Percentiles rank a stretch among this genome's conserved stretches.
Conservation (phyloP, 116 monocot species). For the Zostera marina region DNA sequence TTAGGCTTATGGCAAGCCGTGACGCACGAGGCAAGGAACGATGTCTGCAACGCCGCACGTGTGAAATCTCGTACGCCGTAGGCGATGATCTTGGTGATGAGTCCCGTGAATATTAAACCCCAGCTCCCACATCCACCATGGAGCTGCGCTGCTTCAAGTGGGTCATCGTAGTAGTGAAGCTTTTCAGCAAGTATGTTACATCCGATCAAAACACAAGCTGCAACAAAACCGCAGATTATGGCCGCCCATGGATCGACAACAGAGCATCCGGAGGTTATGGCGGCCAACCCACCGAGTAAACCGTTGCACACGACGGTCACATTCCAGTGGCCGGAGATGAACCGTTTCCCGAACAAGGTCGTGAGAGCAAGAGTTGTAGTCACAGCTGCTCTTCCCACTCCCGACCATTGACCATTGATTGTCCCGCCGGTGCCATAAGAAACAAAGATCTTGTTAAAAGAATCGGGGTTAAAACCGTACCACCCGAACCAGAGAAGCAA, state of each 20-base stretch:
- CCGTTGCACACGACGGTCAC: slow-evolving; percentile 67
- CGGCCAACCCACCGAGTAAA: slow-evolving; percentile 36
- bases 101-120: slow-evolving; percentile 18
- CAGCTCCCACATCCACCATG: slow-evolving; percentile 19
- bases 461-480: slow-evolving; percentile 91
- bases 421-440: slow-evolving; percentile 36
- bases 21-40: slow-evolving; percentile 89
- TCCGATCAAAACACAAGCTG: slow-evolving; percentile 16
- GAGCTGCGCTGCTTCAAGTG: slow-evolving; percentile 23
- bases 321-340: slow-evolving; percentile 62
- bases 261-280: slow-evolving; percentile 18
- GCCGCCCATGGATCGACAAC: slow-evolving; percentile 24
- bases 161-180: slow-evolving; percentile 20
- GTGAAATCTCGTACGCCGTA: slow-evolving; percentile 83
- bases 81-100: slow-evolving; percentile 43
- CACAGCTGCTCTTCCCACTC: slow-evolving; percentile 44
- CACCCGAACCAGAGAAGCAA: slow-evolving; percentile 89
- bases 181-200: slow-evolving; percentile 10
- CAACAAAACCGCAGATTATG: slow-evolving; percentile 14
- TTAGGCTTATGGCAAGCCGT: slow-evolving; percentile 70
- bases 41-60: slow-evolving; percentile 69
- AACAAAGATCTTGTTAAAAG: slow-evolving; percentile 54
- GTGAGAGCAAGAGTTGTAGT: slow-evolving; percentile 58
- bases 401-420: slow-evolving; percentile 57
- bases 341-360: slow-evolving; percentile 41